Conservation (phyloP, 2,329 filamentous ascomycete genomes). For the Pseudophaeomoniella oleicola region DNA sequence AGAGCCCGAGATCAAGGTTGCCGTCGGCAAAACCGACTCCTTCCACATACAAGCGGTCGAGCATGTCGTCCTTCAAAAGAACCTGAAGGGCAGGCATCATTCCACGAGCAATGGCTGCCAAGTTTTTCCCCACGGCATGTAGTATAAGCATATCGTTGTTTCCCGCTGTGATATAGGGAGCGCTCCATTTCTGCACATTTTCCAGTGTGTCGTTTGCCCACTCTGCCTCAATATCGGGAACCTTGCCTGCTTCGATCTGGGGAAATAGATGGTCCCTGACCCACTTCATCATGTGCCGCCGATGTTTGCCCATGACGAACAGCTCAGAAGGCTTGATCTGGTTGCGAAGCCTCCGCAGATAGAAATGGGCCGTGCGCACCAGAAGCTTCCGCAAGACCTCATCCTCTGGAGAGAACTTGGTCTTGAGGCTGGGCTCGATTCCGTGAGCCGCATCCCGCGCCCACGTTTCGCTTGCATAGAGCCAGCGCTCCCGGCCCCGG, state of each 20-base stretch:
- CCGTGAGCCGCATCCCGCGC: neutral
- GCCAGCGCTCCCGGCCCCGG: neutral
- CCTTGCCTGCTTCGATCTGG: neutral
- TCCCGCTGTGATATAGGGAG: neutral
- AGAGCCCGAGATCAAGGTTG: constrained; percentile 13
- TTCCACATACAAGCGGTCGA: constrained; percentile 20
- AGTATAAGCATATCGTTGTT: neutral
- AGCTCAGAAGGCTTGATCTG: neutral
- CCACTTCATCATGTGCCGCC: constrained; percentile 1
- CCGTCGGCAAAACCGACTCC: constrained; percentile 11
- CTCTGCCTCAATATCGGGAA: constrained; percentile 1
- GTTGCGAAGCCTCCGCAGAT: neutral
- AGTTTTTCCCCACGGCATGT: constrained; percentile 13
- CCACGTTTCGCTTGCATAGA: neutral
- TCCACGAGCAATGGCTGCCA: constrained; percentile 20
- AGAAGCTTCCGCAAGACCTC: neutral
- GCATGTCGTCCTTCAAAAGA: constrained; percentile 15
- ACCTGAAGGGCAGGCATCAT: constrained; percentile 22
- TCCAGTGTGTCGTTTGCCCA: constrained; percentile 3
- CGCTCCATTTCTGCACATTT: neutral
- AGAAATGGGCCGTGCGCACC: neutral
- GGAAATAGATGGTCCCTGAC: neutral
- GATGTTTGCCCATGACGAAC: neutral
- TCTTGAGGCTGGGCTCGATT: neutral
- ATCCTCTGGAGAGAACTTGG: neutral